A percentile compares a stretch with the other conserved stretches of the same genome.
These are phyloP conservation scores for Prunus yedoensis DNA, from an alignment of 331 rosid species.

Conservation along the genomic window DNA sequence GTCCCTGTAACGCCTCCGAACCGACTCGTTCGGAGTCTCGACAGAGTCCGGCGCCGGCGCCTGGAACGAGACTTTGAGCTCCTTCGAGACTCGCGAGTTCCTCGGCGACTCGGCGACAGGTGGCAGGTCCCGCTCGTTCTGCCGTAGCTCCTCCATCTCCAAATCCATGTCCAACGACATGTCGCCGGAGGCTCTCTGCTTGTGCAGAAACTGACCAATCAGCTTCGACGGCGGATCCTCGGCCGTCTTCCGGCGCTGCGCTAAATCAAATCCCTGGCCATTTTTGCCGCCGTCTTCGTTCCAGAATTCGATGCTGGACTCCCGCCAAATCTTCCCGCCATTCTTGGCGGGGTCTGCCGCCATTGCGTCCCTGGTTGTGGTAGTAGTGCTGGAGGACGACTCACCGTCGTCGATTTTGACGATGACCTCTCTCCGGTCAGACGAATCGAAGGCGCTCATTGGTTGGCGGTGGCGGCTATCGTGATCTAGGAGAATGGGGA, in stretches of 20 bases:
- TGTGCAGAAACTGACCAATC: slow-evolving; percentile 60
- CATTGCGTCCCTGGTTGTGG: background rate
- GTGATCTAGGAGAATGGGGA: slow-evolving; percentile 54
- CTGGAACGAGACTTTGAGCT: slow-evolving; percentile 63
- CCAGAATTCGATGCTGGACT: slow-evolving; percentile 56
- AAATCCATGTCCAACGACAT: slow-evolving; percentile 78
- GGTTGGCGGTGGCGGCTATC: background rate
- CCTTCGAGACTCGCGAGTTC: slow-evolving; percentile 38
- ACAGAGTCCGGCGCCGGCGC: slow-evolving; percentile 16
- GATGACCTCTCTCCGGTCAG: slow-evolving; percentile 39
- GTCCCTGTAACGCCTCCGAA: slow-evolving; percentile 51
- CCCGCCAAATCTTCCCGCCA: slow-evolving; percentile 47
- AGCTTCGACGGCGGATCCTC: slow-evolving; percentile 84
- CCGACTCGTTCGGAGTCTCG: slow-evolving; percentile 31
- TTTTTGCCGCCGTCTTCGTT: background rate
- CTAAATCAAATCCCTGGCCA: slow-evolving; percentile 45
- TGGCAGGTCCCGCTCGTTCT: slow-evolving; percentile 29
- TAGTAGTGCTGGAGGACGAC: background rate
- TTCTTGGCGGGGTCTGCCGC: background rate
- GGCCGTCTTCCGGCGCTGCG: background rate
- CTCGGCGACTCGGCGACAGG: slow-evolving; percentile 60
- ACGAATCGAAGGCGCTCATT: slow-evolving; percentile 1
- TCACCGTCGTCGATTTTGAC: slow-evolving; percentile 52
- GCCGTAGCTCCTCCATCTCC: slow-evolving; percentile 72
- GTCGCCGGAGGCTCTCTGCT: slow-evolving; percentile 66